These are phyloP conservation scores for Sesbania bispinosa DNA, from an alignment of 306 rosid species.

Conservation along the genomic window DNA sequence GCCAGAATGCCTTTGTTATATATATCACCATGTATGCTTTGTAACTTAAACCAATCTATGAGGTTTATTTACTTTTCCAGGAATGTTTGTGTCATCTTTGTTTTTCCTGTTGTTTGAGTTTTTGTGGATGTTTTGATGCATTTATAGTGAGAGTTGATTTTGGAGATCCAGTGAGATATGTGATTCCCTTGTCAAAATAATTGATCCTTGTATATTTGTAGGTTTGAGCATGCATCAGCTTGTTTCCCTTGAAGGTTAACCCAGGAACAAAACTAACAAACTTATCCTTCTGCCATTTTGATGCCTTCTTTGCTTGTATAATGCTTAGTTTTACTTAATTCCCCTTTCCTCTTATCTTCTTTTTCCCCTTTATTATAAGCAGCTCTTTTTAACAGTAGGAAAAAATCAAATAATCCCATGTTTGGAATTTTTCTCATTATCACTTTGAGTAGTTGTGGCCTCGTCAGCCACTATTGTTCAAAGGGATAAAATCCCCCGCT, in stretches of 20 bases:
- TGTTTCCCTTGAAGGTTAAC: not conserved
- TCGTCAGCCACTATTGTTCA: not conserved
- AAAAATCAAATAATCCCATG: not conserved
- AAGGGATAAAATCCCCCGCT: not conserved
- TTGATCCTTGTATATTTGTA: conserved; percentile 5
- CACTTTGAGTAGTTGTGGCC: not conserved
- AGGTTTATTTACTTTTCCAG: not conserved
- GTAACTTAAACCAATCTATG: not conserved
- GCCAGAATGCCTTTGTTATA: conserved; percentile 99
- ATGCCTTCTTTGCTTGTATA: not conserved
- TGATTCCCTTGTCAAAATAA: not conserved
- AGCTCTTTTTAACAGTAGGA: not conserved
- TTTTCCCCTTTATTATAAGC: not conserved
- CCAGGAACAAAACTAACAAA: not conserved
- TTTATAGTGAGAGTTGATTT: not conserved
- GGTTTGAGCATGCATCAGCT: not conserved
- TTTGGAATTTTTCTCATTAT: not conserved
- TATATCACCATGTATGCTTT: conserved; percentile 86
- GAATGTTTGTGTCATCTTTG: not conserved
- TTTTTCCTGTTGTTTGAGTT: not conserved
- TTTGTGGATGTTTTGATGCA: not conserved
- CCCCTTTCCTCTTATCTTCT: not conserved
- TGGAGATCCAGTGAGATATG: not conserved
- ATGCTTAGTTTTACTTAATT: not conserved
- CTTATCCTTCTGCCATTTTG: not conserved